Percentiles rank a stretch among this genome's conserved stretches.
Conservation (phyloP, 2,329 filamentous ascomycete species). For the Diaporthe humulicola region DNA sequence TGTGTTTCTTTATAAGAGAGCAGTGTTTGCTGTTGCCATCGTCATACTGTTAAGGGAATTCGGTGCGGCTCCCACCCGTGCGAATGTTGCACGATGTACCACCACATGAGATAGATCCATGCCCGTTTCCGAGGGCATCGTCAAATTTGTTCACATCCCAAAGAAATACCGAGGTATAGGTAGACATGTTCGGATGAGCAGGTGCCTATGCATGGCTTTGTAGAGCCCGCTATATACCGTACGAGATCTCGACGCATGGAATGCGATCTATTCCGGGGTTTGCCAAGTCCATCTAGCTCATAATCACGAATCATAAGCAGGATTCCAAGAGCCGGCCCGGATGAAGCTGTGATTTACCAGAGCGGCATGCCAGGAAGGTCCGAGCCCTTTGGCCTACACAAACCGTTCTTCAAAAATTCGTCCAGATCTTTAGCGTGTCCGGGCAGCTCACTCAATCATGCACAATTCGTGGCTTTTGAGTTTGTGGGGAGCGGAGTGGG, state of each 20-base stretch:
- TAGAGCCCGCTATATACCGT: not conserved
- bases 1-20: not conserved
- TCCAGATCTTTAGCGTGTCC: too few relatives aligned
- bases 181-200: not conserved
- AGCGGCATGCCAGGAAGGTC: not conserved
- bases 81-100: not conserved
- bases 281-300: not conserved
- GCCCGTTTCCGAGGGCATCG: too few relatives aligned
- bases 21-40: not conserved
- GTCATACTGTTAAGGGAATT: not conserved
- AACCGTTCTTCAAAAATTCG: too few relatives aligned
- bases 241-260: not conserved
- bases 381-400: too few relatives aligned
- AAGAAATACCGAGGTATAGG: not conserved
- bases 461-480: too few relatives aligned
- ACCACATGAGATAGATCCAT: too few relatives aligned
- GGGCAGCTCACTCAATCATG: too few relatives aligned
- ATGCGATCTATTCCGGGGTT: not conserved
- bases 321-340: not conserved
- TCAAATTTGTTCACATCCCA: not conserved
- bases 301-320: not conserved
- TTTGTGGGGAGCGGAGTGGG: too few relatives aligned
- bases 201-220: not conserved
- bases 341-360: not conserved
- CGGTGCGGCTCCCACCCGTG: not conserved